Evolutionary conservation across 108 stramenopile genomes (phyloP).

Genomic region (Skeletonema potamos): DNA sequence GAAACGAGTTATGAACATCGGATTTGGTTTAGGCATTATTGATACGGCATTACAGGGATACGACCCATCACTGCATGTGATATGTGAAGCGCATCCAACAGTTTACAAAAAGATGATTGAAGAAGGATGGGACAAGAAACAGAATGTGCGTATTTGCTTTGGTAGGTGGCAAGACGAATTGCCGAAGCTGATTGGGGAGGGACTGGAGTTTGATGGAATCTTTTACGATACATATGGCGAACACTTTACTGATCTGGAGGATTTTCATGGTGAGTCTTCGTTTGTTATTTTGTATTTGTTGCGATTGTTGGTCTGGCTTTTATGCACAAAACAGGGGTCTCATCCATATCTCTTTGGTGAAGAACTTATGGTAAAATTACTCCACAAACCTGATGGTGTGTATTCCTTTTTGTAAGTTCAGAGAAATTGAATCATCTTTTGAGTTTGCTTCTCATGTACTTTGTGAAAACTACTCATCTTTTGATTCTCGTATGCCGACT

Average conservation of each 20-base stretch:
- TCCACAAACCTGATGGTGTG: constrained; percentile 73
- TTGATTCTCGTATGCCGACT: background rate
- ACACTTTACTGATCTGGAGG: constrained; percentile 86
- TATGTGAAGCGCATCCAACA: constrained; percentile 91
- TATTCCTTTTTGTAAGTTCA: constrained; percentile 79
- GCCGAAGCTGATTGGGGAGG: constrained; percentile 55
- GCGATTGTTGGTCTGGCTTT: background rate
- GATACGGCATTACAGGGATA: constrained; percentile 75
- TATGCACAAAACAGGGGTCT: background rate
- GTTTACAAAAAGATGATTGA: constrained; percentile 78
- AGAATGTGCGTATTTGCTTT: constrained; percentile 73
- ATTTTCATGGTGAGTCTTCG: constrained; percentile 65
- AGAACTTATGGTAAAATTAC: constrained; percentile 41
- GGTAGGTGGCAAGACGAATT: constrained; percentile 91
- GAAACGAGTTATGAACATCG: constrained; percentile 84
- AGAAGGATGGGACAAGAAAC: constrained; percentile 84
- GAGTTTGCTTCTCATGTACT: background rate
- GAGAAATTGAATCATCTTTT: no score
- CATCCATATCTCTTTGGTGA: background rate
- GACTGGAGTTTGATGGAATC: constrained; percentile 77
- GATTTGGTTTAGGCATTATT: constrained; percentile 94
- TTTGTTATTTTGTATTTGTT: background rate
- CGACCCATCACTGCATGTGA: constrained; percentile 66
- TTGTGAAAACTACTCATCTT: background rate
- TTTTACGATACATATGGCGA: constrained; percentile 96